phyloP scores from a whole-genome alignment of 2,329 filamentous ascomycete genomes.

The Arthrobotrys sinensis region DNA sequence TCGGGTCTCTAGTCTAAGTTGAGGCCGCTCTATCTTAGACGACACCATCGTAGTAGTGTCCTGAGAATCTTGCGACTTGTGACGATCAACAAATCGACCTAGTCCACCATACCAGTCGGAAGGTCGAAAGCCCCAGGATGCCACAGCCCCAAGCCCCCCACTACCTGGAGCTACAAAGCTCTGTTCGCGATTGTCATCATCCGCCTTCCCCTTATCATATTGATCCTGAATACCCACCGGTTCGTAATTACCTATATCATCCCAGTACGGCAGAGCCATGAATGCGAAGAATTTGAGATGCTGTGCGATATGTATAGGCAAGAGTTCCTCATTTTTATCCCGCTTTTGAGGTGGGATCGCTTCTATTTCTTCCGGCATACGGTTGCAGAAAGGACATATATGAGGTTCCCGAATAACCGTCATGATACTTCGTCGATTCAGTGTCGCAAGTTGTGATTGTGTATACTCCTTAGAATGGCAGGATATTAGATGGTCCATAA shows the following conservation, averaged over 20 bases:
- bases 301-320: constrained; percentile 25
- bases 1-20: too few relatives aligned
- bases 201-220: not conserved
- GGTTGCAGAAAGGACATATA: constrained; percentile 30
- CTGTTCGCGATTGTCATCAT: too few relatives aligned
- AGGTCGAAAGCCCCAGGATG: too few relatives aligned
- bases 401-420: not conserved
- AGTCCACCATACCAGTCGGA: too few relatives aligned
- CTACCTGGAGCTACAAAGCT: too few relatives aligned
- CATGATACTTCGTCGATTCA: constrained; percentile 10
- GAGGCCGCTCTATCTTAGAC: too few relatives aligned
- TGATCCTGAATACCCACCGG: not conserved
- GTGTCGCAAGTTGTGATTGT: not conserved
- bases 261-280: constrained; percentile 20
- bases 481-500: constrained; percentile 5
- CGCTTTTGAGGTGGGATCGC: constrained; percentile 14
- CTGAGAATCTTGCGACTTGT: too few relatives aligned
- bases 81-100: too few relatives aligned
- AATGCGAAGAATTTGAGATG: constrained; percentile 27
- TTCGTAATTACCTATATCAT: constrained; percentile 15
- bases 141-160: too few relatives aligned
- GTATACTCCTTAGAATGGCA: constrained; percentile 11
- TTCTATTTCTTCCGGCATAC: constrained; percentile 27
- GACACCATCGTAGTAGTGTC: too few relatives aligned
- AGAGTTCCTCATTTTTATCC: not conserved